Evolutionary conservation across 2,329 filamentous ascomycete species (phyloP), one percentile per base, ranked within the genome.

Genomic region (Diplocarpon mali): DNA sequence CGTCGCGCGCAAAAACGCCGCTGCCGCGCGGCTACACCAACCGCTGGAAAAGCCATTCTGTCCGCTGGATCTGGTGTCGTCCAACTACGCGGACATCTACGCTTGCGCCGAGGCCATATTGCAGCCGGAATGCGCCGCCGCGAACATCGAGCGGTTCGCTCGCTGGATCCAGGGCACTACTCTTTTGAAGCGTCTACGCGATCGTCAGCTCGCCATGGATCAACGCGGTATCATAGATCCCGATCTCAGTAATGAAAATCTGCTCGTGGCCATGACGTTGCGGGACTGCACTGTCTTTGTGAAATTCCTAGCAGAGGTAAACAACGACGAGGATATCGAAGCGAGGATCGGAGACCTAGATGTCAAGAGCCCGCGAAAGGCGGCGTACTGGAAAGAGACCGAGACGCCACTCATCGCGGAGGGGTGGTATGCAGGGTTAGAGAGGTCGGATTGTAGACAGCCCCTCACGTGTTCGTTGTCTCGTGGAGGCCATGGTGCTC

Each of bases 221-320:
- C 50, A 43, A 0, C 32, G 53, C 3, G 64, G 63, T 0, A 54
- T 58, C 2, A 35, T 62, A 4, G 35, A 42, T 1, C 48, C 52
- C 15, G 62, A 68, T 45, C 48, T 59, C 3, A 57, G 61, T 2
- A 63, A 71, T 30, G 59, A 65, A 10, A 66, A 72, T 24, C 78
- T 84, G 48, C 71, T 75, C 11, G 67, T 85, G 6, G 83, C 83
- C 45, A 90, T 90, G 85, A 89, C 85, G 3, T 62, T 92, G 52
- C 70, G 85, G 40, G 85, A 92, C 66, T 88, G 85, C 61, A 85
- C 83, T 3, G 74, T 85, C 55, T 88, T 82, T 57, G 67, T 86
- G 34, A 75, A 76, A 56, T 71, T 87, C 45, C 63, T 63, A 2
- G 49, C 37, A 11, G 20, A 3, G 20, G 20, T 24, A 24, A 35